These are phyloP conservation scores for Citeromyces hawaiiensis DNA, from an alignment of 1,139 yeast genomes.

Conservation along the genomic window DNA sequence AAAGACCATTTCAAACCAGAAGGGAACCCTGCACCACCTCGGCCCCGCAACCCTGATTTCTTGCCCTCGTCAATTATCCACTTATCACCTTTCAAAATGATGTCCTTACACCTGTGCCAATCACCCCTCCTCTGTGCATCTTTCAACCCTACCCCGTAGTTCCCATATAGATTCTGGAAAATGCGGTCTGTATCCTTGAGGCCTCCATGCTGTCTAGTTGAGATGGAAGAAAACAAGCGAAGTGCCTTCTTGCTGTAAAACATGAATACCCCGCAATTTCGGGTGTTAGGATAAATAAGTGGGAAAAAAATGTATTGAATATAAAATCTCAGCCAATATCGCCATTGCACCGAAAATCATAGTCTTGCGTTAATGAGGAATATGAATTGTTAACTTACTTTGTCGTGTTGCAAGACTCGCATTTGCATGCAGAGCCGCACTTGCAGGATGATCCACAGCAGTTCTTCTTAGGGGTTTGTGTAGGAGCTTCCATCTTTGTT, in stretches of 20 bases:
- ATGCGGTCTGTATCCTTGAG: conserved; percentile 74
- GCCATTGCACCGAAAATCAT: neutral
- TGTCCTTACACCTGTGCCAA: conserved; percentile 85
- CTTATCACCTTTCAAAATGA: conserved; percentile 65
- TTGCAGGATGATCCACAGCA: conserved; percentile 9
- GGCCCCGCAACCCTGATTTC: conserved; percentile 74
- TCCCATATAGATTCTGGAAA: conserved; percentile 69
- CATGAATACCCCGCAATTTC: conserved; percentile 21
- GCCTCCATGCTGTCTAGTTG: conserved; percentile 38
- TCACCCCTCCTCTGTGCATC: conserved; percentile 73
- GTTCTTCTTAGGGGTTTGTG: conserved; percentile 4
- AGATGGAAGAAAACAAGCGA: conserved; percentile 30
- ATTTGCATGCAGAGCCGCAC: conserved; percentile 16
- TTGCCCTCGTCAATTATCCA: conserved; percentile 86
- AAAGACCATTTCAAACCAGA: conserved; percentile 85
- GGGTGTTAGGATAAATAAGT: conserved; percentile 1
- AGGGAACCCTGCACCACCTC: conserved; percentile 93
- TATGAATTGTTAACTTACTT: conserved; percentile 6
- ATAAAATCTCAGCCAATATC: neutral
- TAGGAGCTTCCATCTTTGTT: conserved; percentile 5
- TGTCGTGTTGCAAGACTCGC: conserved; percentile 18
- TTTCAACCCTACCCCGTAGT: conserved; percentile 63
- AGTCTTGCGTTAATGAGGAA: neutral
- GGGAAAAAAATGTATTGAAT: conserved; percentile 1
- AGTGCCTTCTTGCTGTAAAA: conserved; percentile 14